Evolutionary conservation across 176 grass and related monocot genomes (phyloP).

Genomic region (Ampelocalamus luodianensis): DNA sequence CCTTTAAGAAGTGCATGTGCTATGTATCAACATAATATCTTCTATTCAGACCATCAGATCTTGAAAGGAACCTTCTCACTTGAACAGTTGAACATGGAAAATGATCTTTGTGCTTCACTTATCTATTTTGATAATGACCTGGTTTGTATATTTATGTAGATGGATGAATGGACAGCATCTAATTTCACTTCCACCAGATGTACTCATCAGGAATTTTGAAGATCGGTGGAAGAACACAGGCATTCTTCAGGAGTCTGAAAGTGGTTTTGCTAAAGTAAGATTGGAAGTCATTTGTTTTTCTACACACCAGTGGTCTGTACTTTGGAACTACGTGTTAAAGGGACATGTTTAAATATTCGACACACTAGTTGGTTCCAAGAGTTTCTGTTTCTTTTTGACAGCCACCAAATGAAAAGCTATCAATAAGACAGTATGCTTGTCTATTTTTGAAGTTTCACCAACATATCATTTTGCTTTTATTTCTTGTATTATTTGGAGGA

Average conservation of each 20-base stretch:
- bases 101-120: not conserved
- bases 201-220: constrained; percentile 75
- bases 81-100: constrained; percentile 16
- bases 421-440: not conserved
- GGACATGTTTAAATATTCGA: not conserved
- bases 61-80: constrained; percentile 2
- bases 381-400: constrained; percentile 2
- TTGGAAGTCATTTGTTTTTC: not conserved
- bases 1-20: not conserved
- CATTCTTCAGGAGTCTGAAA: constrained; percentile 80
- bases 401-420: not conserved
- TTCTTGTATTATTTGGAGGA: not conserved
- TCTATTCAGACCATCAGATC: not conserved
- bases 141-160: constrained; percentile 50
- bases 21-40: not conserved
- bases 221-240: constrained; percentile 75
- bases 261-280: constrained; percentile 72
- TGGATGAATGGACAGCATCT: constrained; percentile 99
- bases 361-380: constrained; percentile 4
- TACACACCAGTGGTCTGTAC: not conserved
- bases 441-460: not conserved
- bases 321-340: not conserved
- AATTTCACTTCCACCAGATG: constrained; percentile 71
- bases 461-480: not conserved
- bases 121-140: constrained; percentile 10